Evolutionary conservation across 352 stramenopile genomes (phyloP), one percentile per base, ranked within the genome.

Genomic region (Thalassiosira hispida): DNA sequence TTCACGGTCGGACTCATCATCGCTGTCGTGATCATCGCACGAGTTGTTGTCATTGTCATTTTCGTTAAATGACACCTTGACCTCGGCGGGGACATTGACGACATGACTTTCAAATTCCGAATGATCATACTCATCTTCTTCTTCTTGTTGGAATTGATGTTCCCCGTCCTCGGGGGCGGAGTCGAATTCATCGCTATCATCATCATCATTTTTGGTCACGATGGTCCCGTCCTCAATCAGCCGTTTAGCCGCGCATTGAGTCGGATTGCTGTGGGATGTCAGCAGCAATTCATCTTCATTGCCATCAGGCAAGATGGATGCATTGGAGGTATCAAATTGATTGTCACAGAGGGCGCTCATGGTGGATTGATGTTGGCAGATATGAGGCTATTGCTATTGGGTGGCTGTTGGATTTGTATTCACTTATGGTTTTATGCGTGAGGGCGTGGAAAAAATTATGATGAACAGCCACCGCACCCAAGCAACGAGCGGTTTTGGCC

Each of bases 1-100:
- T 23, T 77, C 49, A 16, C 33, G 22, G 14, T 69, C 69, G 38
- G 38, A 68, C 35, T 53, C 35, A 56, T 68, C 40, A 12, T 55
- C 60, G 16, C 29, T 55, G 1, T 25, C 29, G 22, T 51, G 5
- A 29, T 64, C 7, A 22, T 64, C 29, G 35, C 56, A 51, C n/a
- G 56, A 49, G n/a, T 25, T 20, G 35, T 64, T 12, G 31, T 64
- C 31, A 51, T 64, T 29, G 60, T 69, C 44, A 33, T 18, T 25
- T 25, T 47, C 60, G 11, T 56, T 8, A n/a, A 59, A 38, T 33
- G 60, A 44, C 22, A 69, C 27, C 18, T 69, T 56, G 5, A 69
- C 60, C 40, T 69, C 60, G 9, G 38, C 38, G 20, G 60, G 60
- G 4, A 68, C 60, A 1, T 29, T 20, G 20, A 33, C 35, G 59